phyloP scores from a whole-genome alignment of 2,329 filamentous ascomycete species.

The Neonectria magnoliae region DNA sequence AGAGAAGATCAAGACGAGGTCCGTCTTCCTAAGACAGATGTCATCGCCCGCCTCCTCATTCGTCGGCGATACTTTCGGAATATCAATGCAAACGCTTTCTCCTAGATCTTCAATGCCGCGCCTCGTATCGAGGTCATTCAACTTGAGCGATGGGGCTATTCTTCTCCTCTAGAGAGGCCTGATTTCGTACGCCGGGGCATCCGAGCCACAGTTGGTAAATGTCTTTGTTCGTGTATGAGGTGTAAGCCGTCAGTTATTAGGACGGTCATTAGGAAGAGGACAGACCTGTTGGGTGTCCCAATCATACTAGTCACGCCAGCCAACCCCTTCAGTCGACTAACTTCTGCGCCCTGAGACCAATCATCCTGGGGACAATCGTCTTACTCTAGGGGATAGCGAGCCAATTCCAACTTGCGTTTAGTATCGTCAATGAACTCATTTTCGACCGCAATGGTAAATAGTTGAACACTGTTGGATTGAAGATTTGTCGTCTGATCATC shows the following conservation, averaged over 20 bases:
- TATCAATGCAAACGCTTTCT: not conserved
- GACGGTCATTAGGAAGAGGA: no score
- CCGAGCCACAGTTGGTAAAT: no score
- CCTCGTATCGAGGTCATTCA: conserved; percentile 20
- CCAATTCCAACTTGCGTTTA: conserved; percentile 15
- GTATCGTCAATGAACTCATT: conserved; percentile 20
- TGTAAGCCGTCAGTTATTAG: no score
- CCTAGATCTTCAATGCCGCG: not conserved
- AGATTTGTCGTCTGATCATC: not conserved
- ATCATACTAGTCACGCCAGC: no score
- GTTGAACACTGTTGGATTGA: not conserved
- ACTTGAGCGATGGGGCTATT: conserved; percentile 28
- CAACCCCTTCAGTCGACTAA: no score
- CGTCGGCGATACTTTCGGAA: conserved; percentile 19
- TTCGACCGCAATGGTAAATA: conserved; percentile 15
- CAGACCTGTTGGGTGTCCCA: no score
- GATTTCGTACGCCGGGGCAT: no score
- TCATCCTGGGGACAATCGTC: conserved; percentile 17
- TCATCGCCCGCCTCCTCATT: conserved; percentile 24
- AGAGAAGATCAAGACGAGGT: not conserved
- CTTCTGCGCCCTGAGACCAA: no score
- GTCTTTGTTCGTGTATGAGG: no score
- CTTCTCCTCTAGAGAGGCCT: no score
- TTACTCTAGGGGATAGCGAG: conserved; percentile 22
- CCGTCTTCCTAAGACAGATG: not conserved